phyloP scores from a whole-genome alignment of 768 basidiomycete genomes.

The Phlebiopsis gigantea region DNA sequence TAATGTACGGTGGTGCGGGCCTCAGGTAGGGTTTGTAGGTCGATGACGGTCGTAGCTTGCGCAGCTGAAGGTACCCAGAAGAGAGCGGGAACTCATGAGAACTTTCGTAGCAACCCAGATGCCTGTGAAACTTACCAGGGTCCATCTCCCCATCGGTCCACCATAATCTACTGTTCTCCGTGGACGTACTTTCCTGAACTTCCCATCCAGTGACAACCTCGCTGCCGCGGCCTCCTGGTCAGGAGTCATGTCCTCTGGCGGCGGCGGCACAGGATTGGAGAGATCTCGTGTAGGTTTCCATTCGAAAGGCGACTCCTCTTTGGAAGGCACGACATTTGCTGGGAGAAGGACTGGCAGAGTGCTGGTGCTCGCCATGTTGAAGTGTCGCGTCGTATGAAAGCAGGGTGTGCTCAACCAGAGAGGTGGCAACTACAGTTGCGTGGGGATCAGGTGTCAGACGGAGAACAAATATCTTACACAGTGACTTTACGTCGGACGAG shows the following conservation, averaged over 20 bases:
- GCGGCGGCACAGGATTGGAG: conserved; percentile 62
- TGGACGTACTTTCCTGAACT: conserved; percentile 88
- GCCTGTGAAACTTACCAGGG: conserved; percentile 56
- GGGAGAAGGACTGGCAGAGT: conserved; percentile 55
- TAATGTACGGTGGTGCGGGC: conserved; percentile 82
- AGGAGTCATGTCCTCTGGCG: conserved; percentile 71
- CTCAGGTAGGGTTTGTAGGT: conserved; percentile 72
- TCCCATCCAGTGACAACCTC: conserved; percentile 70
- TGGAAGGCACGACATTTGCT: conserved; percentile 29
- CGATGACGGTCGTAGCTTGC: conserved; percentile 75
- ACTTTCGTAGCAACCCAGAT: not conserved
- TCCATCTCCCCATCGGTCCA: conserved; percentile 83
- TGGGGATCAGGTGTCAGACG: not conserved
- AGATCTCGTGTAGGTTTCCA: conserved; percentile 76
- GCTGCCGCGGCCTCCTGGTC: conserved; percentile 78
- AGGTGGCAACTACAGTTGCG: not conserved
- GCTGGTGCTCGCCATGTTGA: conserved; percentile 10
- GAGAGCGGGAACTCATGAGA: conserved; percentile 2
- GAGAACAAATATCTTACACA: not conserved
- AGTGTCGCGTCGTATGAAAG: not conserved
- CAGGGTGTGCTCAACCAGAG: not conserved
- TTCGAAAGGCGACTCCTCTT: conserved; percentile 41
- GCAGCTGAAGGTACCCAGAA: conserved; percentile 39
- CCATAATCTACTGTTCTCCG: conserved; percentile 93
- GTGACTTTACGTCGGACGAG: not conserved